Conservation (phyloP, 2,329 filamentous ascomycete species). For the Trichoderma cornu-damae region DNA sequence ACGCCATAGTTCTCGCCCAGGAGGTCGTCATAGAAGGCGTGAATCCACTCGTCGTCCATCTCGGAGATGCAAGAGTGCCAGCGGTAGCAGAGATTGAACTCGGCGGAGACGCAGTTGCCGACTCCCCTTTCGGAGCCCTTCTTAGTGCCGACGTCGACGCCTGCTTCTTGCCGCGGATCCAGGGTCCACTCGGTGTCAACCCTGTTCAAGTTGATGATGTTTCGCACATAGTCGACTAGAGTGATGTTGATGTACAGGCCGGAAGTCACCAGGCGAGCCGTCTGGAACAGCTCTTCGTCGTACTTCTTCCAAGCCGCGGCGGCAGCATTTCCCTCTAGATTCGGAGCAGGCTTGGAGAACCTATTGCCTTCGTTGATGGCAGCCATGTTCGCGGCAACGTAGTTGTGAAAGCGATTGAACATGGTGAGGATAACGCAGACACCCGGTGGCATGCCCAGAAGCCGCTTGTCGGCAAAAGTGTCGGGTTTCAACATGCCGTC, state of each 20-base stretch:
- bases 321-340: conserved; percentile 45
- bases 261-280: conserved; percentile 66
- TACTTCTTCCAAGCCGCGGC: conserved; percentile 58
- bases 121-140: conserved; percentile 62
- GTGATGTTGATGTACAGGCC: conserved; percentile 77
- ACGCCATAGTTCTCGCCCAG: conserved; percentile 52
- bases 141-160: conserved; percentile 47
- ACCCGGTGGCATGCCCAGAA: conserved; percentile 66
- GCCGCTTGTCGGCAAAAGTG: conserved; percentile 63
- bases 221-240: conserved; percentile 71
- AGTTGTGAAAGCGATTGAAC: conserved; percentile 84
- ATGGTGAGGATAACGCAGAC: conserved; percentile 68
- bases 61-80: conserved; percentile 74
- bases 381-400: conserved; percentile 72
- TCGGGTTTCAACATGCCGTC: conserved; percentile 70
- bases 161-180: conserved; percentile 68
- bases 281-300: conserved; percentile 76
- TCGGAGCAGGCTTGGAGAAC: conserved; percentile 60
- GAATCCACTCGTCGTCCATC: conserved; percentile 75
- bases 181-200: conserved; percentile 73
- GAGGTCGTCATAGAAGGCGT: conserved; percentile 59
- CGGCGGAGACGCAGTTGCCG: conserved; percentile 78
- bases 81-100: conserved; percentile 84
- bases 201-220: conserved; percentile 58
- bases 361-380: conserved; percentile 79